Conservation (phyloP, 495 filamentous ascomycete species). For the Hypoxylon intermedium region DNA sequence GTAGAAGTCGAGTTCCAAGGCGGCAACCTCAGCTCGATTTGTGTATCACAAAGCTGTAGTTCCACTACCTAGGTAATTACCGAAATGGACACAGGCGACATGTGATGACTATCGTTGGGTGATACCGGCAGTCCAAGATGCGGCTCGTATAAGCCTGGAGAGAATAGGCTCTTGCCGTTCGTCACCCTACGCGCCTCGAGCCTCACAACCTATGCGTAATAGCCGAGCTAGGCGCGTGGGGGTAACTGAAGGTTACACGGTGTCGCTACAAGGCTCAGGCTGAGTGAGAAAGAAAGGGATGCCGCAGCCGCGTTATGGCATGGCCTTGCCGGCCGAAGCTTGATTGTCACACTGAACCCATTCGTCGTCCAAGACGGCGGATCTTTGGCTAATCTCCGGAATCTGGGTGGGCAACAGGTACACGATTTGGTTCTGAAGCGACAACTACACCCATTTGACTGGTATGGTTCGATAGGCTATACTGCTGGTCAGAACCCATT, state of each 20-base stretch:
- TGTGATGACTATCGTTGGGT: not conserved
- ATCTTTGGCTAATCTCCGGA: conserved; percentile 4
- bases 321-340: not conserved
- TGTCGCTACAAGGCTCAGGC: conserved; percentile 3
- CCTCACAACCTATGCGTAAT: conserved; percentile 11
- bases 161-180: not conserved
- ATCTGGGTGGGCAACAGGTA: conserved; percentile 14
- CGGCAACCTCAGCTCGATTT: conserved; percentile 2
- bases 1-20: not conserved
- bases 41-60: conserved; percentile 8
- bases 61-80: conserved; percentile 9
- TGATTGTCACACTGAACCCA: conserved; percentile 36
- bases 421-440: conserved; percentile 28
- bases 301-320: conserved; percentile 21
- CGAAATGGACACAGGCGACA: not conserved
- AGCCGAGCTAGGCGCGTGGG: conserved; percentile 35
- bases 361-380: conserved; percentile 23
- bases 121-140: conserved; percentile 13
- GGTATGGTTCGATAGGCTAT: conserved; percentile 37
- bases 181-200: conserved; percentile 16
- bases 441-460: conserved; percentile 37
- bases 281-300: conserved; percentile 16
- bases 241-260: conserved; percentile 14
- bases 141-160: conserved; percentile 17
- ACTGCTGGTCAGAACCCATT: conserved; percentile 4